Evolutionary conservation across 306 rosid species (phyloP).

Genomic region (Ochetophila trinervis): DNA sequence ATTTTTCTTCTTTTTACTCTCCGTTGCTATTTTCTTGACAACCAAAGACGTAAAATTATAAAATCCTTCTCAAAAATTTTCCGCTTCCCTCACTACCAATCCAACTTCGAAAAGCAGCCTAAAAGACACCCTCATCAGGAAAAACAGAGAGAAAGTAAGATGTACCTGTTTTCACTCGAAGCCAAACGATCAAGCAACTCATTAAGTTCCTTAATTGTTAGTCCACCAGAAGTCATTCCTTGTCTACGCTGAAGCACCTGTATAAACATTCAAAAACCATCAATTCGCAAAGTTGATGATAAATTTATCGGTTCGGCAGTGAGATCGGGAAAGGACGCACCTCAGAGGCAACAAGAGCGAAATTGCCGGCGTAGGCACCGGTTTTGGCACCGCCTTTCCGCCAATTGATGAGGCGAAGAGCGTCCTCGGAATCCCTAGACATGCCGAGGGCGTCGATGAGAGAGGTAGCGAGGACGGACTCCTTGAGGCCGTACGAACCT

Average conservation of each 20-base stretch:
- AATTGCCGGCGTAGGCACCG: constrained; percentile 75
- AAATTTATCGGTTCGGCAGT: background rate
- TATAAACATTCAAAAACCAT: background rate
- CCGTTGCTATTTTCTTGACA: too few relatives aligned
- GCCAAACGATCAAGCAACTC: constrained; percentile 81
- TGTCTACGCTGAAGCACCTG: constrained; percentile 87
- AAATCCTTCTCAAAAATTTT: too few relatives aligned
- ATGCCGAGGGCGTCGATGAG: constrained; percentile 85
- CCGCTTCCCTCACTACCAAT: too few relatives aligned
- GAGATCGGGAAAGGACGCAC: constrained; percentile 22
- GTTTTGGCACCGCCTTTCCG: constrained; percentile 77
- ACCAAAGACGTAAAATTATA: too few relatives aligned
- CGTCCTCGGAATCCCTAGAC: constrained; percentile 77
- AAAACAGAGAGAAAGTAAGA: constrained; percentile 8
- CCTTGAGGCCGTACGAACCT: constrained; percentile 82
- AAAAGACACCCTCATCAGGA: background rate
- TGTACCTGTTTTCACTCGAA: constrained; percentile 67
- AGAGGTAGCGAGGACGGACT: constrained; percentile 77
- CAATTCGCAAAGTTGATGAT: background rate
- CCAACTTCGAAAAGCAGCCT: too few relatives aligned
- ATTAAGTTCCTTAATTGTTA: constrained; percentile 70
- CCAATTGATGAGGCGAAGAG: constrained; percentile 84
- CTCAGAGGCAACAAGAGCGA: constrained; percentile 82
- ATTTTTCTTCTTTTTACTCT: too few relatives aligned
- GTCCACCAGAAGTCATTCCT: constrained; percentile 71